A percentile compares a stretch with the other conserved stretches of the same genome.
Conservation (phyloP, 2,329 filamentous ascomycete genomes). For the Colletotrichum cereale region DNA sequence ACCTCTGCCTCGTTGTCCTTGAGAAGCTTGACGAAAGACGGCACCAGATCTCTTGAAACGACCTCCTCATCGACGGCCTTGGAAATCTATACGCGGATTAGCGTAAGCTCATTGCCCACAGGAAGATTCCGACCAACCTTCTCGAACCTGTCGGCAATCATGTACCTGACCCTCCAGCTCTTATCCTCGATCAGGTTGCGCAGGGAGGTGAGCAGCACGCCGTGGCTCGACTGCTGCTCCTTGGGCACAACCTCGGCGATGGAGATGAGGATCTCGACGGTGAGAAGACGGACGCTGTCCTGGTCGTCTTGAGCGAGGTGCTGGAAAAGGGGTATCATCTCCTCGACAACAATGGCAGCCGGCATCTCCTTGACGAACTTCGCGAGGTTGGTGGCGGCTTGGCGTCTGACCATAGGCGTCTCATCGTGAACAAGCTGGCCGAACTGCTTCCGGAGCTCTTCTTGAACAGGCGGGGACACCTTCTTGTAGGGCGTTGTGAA, state of each 20-base stretch:
- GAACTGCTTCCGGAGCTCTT: conserved; percentile 92
- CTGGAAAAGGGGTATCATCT: conserved; percentile 99
- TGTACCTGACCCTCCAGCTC: conserved; percentile 99
- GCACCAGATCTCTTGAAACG: conserved; percentile 91
- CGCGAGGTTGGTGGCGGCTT: conserved; percentile 94
- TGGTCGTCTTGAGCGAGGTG: conserved; percentile 97
- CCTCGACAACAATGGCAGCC: conserved; percentile 89
- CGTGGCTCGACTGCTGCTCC: conserved; percentile 97
- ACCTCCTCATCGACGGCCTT: conserved; percentile 99
- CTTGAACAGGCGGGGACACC: conserved; percentile 87
- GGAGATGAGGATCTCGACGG: conserved; percentile 94
- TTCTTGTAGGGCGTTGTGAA: conserved; percentile 95
- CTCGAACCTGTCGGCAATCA: conserved; percentile 98
- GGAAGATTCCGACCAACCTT: conserved; percentile 72
- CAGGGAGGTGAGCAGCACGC: conserved; percentile 89
- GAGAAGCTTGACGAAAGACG: conserved; percentile 95
- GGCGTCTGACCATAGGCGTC: conserved; percentile 98
- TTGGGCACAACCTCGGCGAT: conserved; percentile 98
- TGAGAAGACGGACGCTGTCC: conserved; percentile 95
- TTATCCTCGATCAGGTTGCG: conserved; percentile 98
- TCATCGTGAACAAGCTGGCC: conserved; percentile 95
- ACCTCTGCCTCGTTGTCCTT: conserved; percentile 99
- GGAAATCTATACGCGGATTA: conserved; percentile 75
- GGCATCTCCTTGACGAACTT: conserved; percentile 99
- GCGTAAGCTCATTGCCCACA: conserved; percentile 38